A percentile compares a stretch with the other conserved stretches of the same genome.
Conservation (phyloP, 2,329 filamentous ascomycete species). For the Clarireedia hainanense region DNA sequence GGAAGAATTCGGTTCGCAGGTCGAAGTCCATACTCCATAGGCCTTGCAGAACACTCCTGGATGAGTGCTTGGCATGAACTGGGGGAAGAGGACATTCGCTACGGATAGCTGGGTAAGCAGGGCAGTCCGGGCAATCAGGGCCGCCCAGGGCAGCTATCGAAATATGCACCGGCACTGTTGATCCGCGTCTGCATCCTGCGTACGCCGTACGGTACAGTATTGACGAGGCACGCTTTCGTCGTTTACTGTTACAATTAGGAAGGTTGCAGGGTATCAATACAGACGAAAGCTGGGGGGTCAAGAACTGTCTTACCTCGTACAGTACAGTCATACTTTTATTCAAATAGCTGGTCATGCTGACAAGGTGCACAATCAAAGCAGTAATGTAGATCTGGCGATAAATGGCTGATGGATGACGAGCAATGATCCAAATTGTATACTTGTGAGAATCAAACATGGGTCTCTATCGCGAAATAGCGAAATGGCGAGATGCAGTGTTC, state of each 20-base stretch:
- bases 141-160: background rate
- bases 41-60: no score
- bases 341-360: background rate
- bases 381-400: background rate
- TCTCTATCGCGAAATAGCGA: constrained; percentile 6
- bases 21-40: background rate
- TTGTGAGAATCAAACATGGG: background rate
- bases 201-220: no score
- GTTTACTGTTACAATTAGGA: constrained; percentile 7
- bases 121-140: constrained; percentile 3
- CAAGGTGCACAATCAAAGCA: background rate
- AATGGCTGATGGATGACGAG: background rate
- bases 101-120: background rate
- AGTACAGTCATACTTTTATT: background rate
- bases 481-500: constrained; percentile 6
- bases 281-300: background rate
- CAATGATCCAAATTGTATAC: background rate
- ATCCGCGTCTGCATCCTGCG: background rate
- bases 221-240: background rate
- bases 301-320: background rate
- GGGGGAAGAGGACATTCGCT: background rate
- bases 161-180: background rate
- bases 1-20: background rate
- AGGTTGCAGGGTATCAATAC: background rate
- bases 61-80: background rate